A percentile compares a stretch with the other conserved stretches of the same genome.
Evolutionary conservation across 306 rosid genomes (phyloP).

Genomic region (Rubus idaeus): DNA sequence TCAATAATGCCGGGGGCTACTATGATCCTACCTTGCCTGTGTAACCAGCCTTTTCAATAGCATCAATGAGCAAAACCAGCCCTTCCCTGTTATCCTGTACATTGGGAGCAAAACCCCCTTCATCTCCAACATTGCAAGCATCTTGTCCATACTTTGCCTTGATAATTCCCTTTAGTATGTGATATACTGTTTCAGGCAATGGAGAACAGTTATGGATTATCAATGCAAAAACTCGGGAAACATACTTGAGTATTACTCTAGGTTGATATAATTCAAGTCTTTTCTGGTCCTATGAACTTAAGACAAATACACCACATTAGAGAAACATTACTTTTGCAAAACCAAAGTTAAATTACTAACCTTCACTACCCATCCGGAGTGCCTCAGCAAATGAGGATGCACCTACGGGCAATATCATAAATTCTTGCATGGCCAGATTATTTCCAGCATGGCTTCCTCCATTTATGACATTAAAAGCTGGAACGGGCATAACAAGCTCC

Average conservation of each 20-base stretch:
- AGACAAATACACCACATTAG: neutral
- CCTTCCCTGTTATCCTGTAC: constrained; percentile 99
- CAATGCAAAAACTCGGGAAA: neutral
- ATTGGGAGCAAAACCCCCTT: constrained; percentile 98
- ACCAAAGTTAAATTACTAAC: constrained; percentile 38
- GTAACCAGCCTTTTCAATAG: constrained; percentile 97
- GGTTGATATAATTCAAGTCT: neutral
- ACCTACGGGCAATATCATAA: constrained; percentile 93
- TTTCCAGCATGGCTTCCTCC: constrained; percentile 99
- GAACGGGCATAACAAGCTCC: constrained; percentile 98
- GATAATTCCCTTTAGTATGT: constrained; percentile 85
- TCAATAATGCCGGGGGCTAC: neutral
- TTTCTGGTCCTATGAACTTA: neutral
- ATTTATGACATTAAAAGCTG: constrained; percentile 96
- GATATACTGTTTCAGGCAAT: constrained; percentile 61
- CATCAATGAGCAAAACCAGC: constrained; percentile 84
- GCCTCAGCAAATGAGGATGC: constrained; percentile 94
- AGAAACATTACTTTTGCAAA: constrained; percentile 8
- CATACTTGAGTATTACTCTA: neutral
- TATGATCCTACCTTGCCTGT: constrained; percentile 72
- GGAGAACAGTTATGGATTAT: neutral
- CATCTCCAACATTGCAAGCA: constrained; percentile 99
- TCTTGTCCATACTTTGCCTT: constrained; percentile 97
- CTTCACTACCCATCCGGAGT: constrained; percentile 95
- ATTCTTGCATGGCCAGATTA: constrained; percentile 96